Base-by-base conservation (phyloP, 1,284 basidiomycete species). In the Exsudoporus floridanus region DNA sequence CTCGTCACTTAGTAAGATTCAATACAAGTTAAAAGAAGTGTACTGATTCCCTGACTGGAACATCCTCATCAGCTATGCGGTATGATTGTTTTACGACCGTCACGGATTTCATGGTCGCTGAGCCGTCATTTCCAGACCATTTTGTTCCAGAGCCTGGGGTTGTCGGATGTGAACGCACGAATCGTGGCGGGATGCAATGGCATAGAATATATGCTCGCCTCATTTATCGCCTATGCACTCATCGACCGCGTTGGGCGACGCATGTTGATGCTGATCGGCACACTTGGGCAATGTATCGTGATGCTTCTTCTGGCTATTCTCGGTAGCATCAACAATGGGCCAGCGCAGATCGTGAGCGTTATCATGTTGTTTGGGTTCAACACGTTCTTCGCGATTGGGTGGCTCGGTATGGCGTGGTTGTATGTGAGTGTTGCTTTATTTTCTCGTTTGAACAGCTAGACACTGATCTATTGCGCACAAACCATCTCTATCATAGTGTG, bases 101-200 rank as follows among this genome's bases (percentile, higher is more conserved):
- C 40, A 31, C 10, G 28, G 18, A 27, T 30, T 35, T 33, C 23
- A 5, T 10, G 31, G 49, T 52, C 23, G 27, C 25, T 34, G 38
- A 13, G 9, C 6, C 4, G 10, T n/a, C 39, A 5, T 52, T 27
- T 27, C 25, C 45, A 80, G 77, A 81, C 80, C 3, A 60, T 81
- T 9, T 67, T 83, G 0, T 82, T 82, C 60, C 76, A 82, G 58
- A 74, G 79, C 16, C 7, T 30, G 43, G 19, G 16, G 79, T 80
- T 84, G 36, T 74, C 77, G 51, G 76, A 80, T 59, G 73, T 77
- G n/a, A 77, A 81, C 39, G 80, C 83, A 7, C 78, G 84, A 38
- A 78, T 86, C 47, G 73, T 87, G 46, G 83, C 83, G 1, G 82
- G 82, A 12, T 81, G 80, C 56, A 84, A 85, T 63, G 83, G 82